These are phyloP conservation scores for Cutaneotrichosporon sp. DNA, from an alignment of 1,284 basidiomycete genomes.

Conservation along the genomic window DNA sequence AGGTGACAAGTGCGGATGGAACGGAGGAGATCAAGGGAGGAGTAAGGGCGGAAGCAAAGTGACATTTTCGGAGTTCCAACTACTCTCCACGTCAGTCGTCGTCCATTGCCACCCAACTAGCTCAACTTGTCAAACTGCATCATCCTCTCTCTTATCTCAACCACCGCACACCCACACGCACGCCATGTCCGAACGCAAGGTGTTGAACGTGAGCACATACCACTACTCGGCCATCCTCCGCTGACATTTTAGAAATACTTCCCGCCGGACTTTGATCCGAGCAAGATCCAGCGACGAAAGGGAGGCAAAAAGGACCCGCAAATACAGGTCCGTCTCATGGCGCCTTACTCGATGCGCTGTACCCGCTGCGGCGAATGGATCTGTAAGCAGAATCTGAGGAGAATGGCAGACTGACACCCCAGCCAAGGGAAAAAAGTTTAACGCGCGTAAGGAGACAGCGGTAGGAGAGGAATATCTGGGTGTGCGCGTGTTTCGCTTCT, in stretches of 20 bases:
- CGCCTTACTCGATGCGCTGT: conserved; percentile 96
- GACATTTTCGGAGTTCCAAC: neutral
- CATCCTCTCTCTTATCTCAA: neutral
- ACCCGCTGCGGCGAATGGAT: conserved; percentile 97
- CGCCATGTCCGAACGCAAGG: conserved; percentile 77
- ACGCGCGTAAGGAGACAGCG: conserved; percentile 96
- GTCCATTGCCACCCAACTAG: neutral
- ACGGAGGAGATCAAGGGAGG: no score
- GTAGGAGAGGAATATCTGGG: conserved; percentile 96
- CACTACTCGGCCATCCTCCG: conserved; percentile 21
- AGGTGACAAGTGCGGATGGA: no score
- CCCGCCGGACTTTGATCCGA: conserved; percentile 86
- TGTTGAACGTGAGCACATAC: conserved; percentile 60
- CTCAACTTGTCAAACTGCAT: neutral
- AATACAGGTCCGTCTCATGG: conserved; percentile 97
- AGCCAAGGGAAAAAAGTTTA: conserved; percentile 95
- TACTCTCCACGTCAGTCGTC: neutral
- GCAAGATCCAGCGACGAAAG: conserved; percentile 82
- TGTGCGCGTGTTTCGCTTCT: conserved; percentile 64
- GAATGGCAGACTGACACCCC: neutral
- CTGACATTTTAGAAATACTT: conserved; percentile 28
- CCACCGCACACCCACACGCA: neutral
- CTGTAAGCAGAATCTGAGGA: conserved; percentile 53
- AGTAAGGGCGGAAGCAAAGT: no score
- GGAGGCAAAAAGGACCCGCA: conserved; percentile 75